phyloP scores from a whole-genome alignment of 331 rosid genomes.

The Pyrus hybrid region DNA sequence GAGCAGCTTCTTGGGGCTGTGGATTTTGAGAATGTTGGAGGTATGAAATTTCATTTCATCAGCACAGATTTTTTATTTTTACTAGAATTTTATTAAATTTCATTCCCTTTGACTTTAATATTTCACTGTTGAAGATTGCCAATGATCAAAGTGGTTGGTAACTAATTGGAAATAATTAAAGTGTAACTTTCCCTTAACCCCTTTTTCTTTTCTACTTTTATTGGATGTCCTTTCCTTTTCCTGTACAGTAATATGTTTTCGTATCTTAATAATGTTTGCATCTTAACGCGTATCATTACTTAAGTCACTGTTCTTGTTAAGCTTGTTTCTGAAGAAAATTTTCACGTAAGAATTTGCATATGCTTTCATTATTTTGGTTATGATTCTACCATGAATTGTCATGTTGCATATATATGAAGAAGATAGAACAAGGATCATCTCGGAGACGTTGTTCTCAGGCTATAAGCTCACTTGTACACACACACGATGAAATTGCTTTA shows the following conservation, averaged over 20 bases:
- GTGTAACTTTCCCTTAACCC: not conserved
- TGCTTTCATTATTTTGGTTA: not conserved
- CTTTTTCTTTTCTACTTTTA: not conserved
- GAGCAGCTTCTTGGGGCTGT: constrained; percentile 47
- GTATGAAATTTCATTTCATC: constrained; percentile 8
- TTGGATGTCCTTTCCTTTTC: not conserved
- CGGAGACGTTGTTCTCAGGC: not conserved
- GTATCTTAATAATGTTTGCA: not conserved
- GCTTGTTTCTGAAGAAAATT: not conserved
- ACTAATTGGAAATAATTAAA: not conserved
- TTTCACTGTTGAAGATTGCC: constrained; percentile 1
- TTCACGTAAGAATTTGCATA: not conserved
- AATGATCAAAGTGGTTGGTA: not conserved
- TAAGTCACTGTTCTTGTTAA: not conserved
- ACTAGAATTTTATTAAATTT: not conserved
- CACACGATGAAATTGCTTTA: not conserved
- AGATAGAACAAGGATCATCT: not conserved
- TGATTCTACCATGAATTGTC: not conserved
- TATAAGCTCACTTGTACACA: not conserved
- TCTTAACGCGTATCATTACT: not conserved
- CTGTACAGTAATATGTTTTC: not conserved
- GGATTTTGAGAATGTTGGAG: constrained; percentile 41
- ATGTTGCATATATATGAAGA: not conserved
- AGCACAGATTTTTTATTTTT: not conserved
- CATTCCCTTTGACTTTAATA: not conserved